A percentile compares a stretch with the other conserved stretches of the same genome.
These are phyloP conservation scores for Lepraria neglecta DNA, from an alignment of 495 filamentous ascomycete genomes.

Conservation along the genomic window DNA sequence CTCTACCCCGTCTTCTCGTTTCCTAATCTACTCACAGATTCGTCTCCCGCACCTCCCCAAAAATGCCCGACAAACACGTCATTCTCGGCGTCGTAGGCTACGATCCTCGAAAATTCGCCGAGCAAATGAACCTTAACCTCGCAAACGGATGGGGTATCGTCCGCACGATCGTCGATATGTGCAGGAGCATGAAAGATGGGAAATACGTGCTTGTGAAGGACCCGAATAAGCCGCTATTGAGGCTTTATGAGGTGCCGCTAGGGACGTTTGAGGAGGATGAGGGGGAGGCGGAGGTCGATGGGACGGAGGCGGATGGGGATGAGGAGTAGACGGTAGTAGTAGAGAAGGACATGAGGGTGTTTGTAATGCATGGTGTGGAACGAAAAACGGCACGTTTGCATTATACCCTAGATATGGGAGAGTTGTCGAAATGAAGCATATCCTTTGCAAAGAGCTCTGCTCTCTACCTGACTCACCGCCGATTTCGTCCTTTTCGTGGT, in stretches of 20 bases:
- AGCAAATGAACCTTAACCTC: conserved; percentile 95
- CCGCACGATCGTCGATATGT: conserved; percentile 91
- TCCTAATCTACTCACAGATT: conserved; percentile 50
- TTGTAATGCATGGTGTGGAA: too few species aligned
- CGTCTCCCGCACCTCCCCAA: conserved; percentile 87
- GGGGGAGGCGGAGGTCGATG: conserved; percentile 45
- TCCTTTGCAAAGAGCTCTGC: not conserved
- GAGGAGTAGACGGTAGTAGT: conserved; percentile 25
- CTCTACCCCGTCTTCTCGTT: not conserved
- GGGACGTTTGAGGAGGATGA: conserved; percentile 78
- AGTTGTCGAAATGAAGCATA: not conserved
- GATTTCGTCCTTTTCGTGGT: not conserved
- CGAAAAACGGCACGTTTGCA: not conserved
- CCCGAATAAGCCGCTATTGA: conserved; percentile 88
- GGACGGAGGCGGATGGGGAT: conserved; percentile 42
- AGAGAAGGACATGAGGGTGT: too few species aligned
- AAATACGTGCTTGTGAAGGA: conserved; percentile 75
- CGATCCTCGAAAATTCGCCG: conserved; percentile 93
- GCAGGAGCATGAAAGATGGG: conserved; percentile 46
- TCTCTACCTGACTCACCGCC: not conserved
- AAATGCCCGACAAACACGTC: conserved; percentile 82
- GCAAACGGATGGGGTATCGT: conserved; percentile 99
- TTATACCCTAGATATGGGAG: too few species aligned
- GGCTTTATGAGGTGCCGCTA: conserved; percentile 84
- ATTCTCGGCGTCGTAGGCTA: conserved; percentile 93